Percentiles rank a stretch among this genome's conserved stretches.
phyloP scores from a whole-genome alignment of 2,329 filamentous ascomycete species.

The Bipolaris victoriae region DNA sequence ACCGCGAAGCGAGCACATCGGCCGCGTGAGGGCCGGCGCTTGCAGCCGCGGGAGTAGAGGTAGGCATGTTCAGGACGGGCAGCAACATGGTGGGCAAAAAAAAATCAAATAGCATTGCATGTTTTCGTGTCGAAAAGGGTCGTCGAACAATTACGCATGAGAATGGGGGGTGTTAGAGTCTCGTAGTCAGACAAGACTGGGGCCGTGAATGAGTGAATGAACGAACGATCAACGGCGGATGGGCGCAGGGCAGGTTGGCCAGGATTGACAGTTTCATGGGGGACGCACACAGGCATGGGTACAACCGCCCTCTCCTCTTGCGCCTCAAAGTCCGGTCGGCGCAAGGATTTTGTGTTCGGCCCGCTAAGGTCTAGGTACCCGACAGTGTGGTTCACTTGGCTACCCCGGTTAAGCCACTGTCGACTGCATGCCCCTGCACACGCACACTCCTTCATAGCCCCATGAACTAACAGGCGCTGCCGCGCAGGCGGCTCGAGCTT shows the following conservation, averaged over 20 bases:
- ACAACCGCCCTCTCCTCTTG: conserved; percentile 31
- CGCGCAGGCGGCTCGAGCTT: conserved; percentile 41
- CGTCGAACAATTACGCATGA: conserved; percentile 20
- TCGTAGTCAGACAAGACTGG: conserved; percentile 21
- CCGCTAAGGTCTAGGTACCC: conserved; percentile 42
- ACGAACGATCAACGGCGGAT: conserved; percentile 24
- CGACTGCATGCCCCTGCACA: conserved; percentile 12
- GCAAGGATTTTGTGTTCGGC: conserved; percentile 38
- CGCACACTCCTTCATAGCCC: conserved; percentile 30
- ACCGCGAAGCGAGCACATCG: conserved; percentile 35
- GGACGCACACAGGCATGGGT: conserved; percentile 25
- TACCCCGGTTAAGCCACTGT: conserved; percentile 33
- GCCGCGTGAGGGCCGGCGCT: conserved; percentile 48
- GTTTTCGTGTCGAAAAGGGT: conserved; percentile 16
- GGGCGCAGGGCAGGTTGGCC: conserved; percentile 17
- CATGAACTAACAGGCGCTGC: conserved; percentile 48
- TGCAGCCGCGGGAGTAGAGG: conserved; percentile 33
- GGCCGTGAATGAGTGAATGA: conserved; percentile 19
- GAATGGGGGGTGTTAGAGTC: conserved; percentile 28
- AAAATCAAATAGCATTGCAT: conserved; percentile 18
- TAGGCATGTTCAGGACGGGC: conserved; percentile 16
- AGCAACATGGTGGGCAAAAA: conserved; percentile 16
- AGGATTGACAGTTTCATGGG: conserved; percentile 14
- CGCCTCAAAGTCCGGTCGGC: conserved; percentile 36
- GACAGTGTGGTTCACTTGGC: conserved; percentile 31